Evolutionary conservation across 495 filamentous ascomycete genomes (phyloP).

Genomic region (Penicillium fimorum): DNA sequence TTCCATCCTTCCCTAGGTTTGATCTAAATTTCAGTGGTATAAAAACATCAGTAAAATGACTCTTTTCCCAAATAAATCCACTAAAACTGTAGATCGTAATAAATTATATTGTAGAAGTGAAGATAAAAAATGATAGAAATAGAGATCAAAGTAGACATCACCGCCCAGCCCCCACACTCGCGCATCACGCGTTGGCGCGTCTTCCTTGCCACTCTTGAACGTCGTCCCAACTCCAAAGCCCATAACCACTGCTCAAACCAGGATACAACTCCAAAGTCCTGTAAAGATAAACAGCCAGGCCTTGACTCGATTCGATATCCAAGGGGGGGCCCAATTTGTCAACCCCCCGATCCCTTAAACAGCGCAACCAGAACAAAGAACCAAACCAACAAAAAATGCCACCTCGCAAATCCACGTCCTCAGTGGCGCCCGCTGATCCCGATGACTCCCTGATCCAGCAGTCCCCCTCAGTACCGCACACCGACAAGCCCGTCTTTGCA

Average conservation of each 20-base stretch:
- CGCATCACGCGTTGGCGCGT: conserved; percentile 28
- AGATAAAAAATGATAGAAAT: not conserved
- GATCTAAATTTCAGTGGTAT: conserved; percentile 11
- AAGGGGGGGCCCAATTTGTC: not conserved
- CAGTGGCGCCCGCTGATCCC: conserved; percentile 30
- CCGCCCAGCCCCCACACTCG: conserved; percentile 20
- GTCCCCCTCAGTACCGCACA: conserved; percentile 18
- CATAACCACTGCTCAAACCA: not conserved
- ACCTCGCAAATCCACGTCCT: conserved; percentile 39
- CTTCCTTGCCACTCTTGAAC: conserved; percentile 11
- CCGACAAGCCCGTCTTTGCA: conserved; percentile 35
- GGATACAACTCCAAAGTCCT: not conserved
- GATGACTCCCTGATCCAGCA: conserved; percentile 21
- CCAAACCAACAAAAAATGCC: conserved; percentile 26
- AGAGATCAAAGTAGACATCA: conserved; percentile 2
- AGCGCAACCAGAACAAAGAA: conserved; percentile 1
- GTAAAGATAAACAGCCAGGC: not conserved
- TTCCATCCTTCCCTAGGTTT: conserved; percentile 17
- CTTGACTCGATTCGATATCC: not conserved
- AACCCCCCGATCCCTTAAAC: conserved; percentile 1
- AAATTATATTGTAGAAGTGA: not conserved
- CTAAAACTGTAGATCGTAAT: not conserved
- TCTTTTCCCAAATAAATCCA: not conserved
- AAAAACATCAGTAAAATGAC: conserved; percentile 5
- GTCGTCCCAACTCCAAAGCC: not conserved